phyloP scores from a whole-genome alignment of 176 grass and related monocot species.

The Puya raimondii region DNA sequence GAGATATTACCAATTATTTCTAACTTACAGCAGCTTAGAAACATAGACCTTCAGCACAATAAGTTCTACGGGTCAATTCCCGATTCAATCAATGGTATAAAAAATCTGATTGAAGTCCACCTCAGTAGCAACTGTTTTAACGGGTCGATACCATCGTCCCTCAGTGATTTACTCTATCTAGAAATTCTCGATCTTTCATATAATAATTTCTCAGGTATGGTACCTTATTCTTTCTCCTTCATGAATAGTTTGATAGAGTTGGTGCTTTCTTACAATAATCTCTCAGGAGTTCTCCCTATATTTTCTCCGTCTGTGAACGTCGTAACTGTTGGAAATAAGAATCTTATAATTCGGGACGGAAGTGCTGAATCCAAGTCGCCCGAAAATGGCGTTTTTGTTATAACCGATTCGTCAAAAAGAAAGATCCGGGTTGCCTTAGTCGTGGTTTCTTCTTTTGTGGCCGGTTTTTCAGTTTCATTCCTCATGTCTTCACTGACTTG shows the following conservation, averaged over 20 bases:
- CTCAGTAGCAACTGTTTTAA: constrained; percentile 47
- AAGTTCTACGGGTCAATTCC: constrained; percentile 39
- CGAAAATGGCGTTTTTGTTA: too few relatives aligned
- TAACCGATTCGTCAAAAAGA: too few relatives aligned
- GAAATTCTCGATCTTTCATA: constrained; percentile 87
- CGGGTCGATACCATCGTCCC: constrained; percentile 34
- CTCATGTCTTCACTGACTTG: too few relatives aligned
- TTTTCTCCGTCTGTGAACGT: constrained; percentile 13
- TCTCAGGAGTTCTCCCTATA: constrained; percentile 29
- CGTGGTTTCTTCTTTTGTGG: too few relatives aligned
- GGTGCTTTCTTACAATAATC: constrained; percentile 54
- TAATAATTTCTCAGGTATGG: constrained; percentile 40
- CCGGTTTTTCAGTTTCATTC: too few relatives aligned
- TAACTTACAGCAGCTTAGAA: constrained; percentile 21
- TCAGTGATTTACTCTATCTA: not conserved
- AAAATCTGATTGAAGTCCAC: constrained; percentile 30
- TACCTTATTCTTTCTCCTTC: constrained; percentile 9
- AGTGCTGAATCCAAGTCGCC: not conserved
- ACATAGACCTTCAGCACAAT: constrained; percentile 37
- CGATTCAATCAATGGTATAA: not conserved
- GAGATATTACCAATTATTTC: constrained; percentile 25
- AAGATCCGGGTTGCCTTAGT: too few relatives aligned
- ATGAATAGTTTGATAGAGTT: constrained; percentile 32
- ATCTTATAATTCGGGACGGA: not conserved
- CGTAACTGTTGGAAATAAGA: constrained; percentile 25